phyloP scores from a whole-genome alignment of 2,329 filamentous ascomycete species.

The Teratosphaeria destructans region DNA sequence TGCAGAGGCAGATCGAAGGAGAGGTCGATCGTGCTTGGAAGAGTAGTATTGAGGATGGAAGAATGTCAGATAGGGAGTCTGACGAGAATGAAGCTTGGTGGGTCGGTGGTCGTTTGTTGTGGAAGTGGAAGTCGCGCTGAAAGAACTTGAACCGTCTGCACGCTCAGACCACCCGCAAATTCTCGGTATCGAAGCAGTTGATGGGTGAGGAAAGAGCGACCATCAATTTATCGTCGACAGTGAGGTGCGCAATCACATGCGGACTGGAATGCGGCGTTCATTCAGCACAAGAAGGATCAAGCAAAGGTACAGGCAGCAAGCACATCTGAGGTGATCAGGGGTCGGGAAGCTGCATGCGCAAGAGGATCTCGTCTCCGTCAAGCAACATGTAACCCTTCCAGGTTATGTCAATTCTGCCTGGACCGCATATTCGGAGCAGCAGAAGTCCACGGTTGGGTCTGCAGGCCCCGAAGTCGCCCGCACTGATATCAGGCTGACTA shows the following conservation, averaged over 20 bases:
- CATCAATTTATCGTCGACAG: not conserved
- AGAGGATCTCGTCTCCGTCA: not conserved
- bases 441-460: not conserved
- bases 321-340: not conserved
- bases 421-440: not conserved
- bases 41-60: not conserved
- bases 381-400: not conserved
- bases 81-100: not conserved
- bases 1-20: not conserved
- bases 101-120: not conserved
- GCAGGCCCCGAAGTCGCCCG: too few relatives aligned
- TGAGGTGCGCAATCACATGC: not conserved
- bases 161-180: not conserved
- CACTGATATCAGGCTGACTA: too few relatives aligned
- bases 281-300: not conserved
- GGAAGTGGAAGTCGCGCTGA: not conserved
- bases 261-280: not conserved
- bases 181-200: not conserved
- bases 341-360: not conserved
- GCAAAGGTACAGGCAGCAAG: not conserved
- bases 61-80: not conserved
- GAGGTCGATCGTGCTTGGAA: not conserved
- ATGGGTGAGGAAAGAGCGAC: not conserved
- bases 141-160: not conserved
- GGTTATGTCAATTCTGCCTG: not conserved